These are phyloP conservation scores for Capsicum chinense DNA, from an alignment of 257 asterid genomes.

Conservation along the genomic window DNA sequence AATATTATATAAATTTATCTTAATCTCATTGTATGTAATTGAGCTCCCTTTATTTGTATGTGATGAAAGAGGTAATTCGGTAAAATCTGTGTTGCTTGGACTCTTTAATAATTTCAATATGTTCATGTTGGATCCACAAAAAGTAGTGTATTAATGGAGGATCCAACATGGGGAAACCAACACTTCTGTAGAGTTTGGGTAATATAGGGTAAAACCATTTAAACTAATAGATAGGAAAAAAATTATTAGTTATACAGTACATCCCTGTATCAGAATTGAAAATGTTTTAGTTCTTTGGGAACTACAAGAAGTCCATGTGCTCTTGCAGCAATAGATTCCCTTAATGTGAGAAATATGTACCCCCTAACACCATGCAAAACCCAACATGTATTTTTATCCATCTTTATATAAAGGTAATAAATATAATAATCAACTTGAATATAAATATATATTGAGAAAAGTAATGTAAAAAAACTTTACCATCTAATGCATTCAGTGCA, in stretches of 20 bases:
- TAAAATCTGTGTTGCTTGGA: background rate
- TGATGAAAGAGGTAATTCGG: conserved; percentile 1
- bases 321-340: conserved; percentile 3
- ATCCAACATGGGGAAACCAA: too few species aligned
- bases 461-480: too few species aligned
- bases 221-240: background rate
- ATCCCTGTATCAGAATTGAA: background rate
- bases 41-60: background rate
- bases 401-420: background rate
- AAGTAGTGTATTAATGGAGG: too few species aligned
- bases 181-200: too few species aligned
- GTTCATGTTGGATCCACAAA: too few species aligned
- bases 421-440: background rate
- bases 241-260: background rate
- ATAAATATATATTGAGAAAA: background rate
- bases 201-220: background rate
- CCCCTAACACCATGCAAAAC: background rate
- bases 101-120: too few species aligned
- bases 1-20: background rate
- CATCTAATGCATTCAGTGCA: too few species aligned
- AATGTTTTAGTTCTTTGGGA: background rate
- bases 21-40: background rate
- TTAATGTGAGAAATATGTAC: too few species aligned
- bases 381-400: background rate
- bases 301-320: background rate